These are phyloP conservation scores for Colletotrichum lentis DNA, from an alignment of 2,329 filamentous ascomycete species.

Conservation along the genomic window DNA sequence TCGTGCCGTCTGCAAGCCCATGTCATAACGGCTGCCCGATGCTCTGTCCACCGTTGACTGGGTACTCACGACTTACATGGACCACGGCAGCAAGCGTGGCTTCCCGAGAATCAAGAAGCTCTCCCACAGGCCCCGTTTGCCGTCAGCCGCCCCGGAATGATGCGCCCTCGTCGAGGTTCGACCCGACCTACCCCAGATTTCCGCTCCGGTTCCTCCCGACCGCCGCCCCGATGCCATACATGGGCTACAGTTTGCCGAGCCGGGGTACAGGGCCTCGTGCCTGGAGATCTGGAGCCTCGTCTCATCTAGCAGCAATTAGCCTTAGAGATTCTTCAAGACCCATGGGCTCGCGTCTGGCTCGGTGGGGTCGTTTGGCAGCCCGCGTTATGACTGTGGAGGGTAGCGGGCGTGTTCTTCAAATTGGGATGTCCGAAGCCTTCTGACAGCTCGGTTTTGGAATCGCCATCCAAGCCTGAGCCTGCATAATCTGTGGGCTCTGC, in stretches of 20 bases:
- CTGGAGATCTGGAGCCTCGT: constrained; percentile 37
- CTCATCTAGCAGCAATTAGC: constrained; percentile 32
- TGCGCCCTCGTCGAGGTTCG: constrained; percentile 36
- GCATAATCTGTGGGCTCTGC: constrained; percentile 21
- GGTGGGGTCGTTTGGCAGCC: constrained; percentile 29
- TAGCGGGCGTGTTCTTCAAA: constrained; percentile 25
- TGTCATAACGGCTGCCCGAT: constrained; percentile 13
- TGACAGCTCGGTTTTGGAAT: constrained; percentile 7
- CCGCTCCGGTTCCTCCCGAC: constrained; percentile 37
- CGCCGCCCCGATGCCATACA: constrained; percentile 33
- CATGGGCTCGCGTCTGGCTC: constrained; percentile 19
- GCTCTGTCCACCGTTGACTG: constrained; percentile 25
- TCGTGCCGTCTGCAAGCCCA: constrained; percentile 4
- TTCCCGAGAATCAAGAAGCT: constrained; percentile 16
- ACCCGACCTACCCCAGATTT: constrained; percentile 38
- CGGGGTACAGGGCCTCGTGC: constrained; percentile 35
- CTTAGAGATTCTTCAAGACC: constrained; percentile 27
- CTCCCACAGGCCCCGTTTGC: constrained; percentile 33
- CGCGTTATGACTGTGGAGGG: constrained; percentile 14
- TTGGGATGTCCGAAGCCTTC: constrained; percentile 16
- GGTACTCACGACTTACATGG: constrained; percentile 30
- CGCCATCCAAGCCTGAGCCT: constrained; percentile 13
- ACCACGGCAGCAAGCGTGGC: constrained; percentile 30
- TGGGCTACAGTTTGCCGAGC: constrained; percentile 34
- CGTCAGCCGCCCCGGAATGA: constrained; percentile 35